A percentile compares a stretch with the other conserved stretches of the same genome.
These are phyloP conservation scores for Pythium vanterpoolii DNA, from an alignment of 352 stramenopile genomes.

Conservation along the genomic window DNA sequence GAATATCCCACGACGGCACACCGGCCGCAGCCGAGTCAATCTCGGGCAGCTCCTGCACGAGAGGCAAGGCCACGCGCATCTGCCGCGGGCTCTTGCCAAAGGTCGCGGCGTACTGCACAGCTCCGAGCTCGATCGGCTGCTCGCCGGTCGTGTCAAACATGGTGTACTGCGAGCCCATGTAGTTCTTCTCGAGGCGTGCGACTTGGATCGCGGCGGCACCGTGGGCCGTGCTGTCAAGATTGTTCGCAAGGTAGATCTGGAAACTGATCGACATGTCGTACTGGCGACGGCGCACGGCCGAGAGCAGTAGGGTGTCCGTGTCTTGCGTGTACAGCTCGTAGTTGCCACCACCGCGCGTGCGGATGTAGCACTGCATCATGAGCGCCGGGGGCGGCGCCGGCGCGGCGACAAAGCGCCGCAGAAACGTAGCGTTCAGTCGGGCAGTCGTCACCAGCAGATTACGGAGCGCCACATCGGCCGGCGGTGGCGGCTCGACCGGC, in stretches of 20 bases:
- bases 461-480: slow-evolving; percentile 64
- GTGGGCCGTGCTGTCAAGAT: slow-evolving; percentile 30
- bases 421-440: slow-evolving; percentile 46
- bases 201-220: slow-evolving; percentile 38
- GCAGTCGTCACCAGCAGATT: slow-evolving; percentile 55
- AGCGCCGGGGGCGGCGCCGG: slow-evolving; percentile 56
- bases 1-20: slow-evolving; percentile 44
- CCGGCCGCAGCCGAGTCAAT: slow-evolving; percentile 43
- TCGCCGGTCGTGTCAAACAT: slow-evolving; percentile 72
- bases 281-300: slow-evolving; percentile 71
- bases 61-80: slow-evolving; percentile 75
- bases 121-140: slow-evolving; percentile 55
- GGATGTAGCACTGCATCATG: slow-evolving; percentile 88
- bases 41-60: slow-evolving; percentile 41
- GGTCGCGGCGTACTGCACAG: slow-evolving; percentile 82
- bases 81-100: slow-evolving; percentile 85
- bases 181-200: slow-evolving; percentile 83
- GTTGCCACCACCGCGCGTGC: slow-evolving; percentile 71
- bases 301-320: slow-evolving; percentile 71
- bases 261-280: slow-evolving; percentile 89
- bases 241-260: slow-evolving; percentile 63
- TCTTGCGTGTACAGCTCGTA: slow-evolving; percentile 87
- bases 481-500: slow-evolving; percentile 67
- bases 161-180: slow-evolving; percentile 87
- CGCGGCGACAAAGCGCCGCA: slow-evolving; percentile 56